Percentiles rank a stretch among this genome's conserved stretches.
phyloP scores from a whole-genome alignment of 495 filamentous ascomycete species.

The Neurospora tetrasperma region DNA sequence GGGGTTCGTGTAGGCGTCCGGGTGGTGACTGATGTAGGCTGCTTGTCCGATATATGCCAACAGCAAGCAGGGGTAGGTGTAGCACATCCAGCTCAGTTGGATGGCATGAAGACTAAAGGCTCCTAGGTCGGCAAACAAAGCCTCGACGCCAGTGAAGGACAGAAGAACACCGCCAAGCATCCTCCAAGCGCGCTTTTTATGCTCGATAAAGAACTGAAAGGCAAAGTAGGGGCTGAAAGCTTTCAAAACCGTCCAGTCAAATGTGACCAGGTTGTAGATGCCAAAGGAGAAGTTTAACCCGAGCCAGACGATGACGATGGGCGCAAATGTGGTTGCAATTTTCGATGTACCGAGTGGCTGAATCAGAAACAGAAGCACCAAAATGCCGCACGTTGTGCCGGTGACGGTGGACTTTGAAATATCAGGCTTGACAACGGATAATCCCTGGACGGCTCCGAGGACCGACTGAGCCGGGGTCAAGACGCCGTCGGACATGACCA shows the following conservation, averaged over 20 bases:
- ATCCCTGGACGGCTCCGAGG: slow-evolving; percentile 60
- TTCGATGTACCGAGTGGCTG: slow-evolving; percentile 63
- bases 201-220: slow-evolving; percentile 49
- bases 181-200: slow-evolving; percentile 53
- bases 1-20: slow-evolving; percentile 55
- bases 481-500: slow-evolving; percentile 60
- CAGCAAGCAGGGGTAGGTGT: slow-evolving; percentile 56
- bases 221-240: slow-evolving; percentile 61
- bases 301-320: slow-evolving; percentile 67
- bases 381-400: slow-evolving; percentile 57
- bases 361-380: slow-evolving; percentile 56
- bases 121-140: slow-evolving; percentile 64
- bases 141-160: slow-evolving; percentile 65
- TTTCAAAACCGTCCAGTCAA: slow-evolving; percentile 55
- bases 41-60: slow-evolving; percentile 67
- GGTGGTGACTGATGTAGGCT: slow-evolving; percentile 53
- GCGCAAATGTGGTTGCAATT: slow-evolving; percentile 55
- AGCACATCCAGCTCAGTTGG: slow-evolving; percentile 54
- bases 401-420: slow-evolving; percentile 48
- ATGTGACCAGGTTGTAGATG: slow-evolving; percentile 58
- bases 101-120: slow-evolving; percentile 54
- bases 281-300: slow-evolving; percentile 55
- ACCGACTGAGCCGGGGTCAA: slow-evolving; percentile 62
- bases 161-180: slow-evolving; percentile 60
- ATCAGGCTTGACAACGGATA: slow-evolving; percentile 37